These are phyloP conservation scores for Parsonsia alboflavescens DNA, from an alignment of 257 asterid species.

Conservation along the genomic window DNA sequence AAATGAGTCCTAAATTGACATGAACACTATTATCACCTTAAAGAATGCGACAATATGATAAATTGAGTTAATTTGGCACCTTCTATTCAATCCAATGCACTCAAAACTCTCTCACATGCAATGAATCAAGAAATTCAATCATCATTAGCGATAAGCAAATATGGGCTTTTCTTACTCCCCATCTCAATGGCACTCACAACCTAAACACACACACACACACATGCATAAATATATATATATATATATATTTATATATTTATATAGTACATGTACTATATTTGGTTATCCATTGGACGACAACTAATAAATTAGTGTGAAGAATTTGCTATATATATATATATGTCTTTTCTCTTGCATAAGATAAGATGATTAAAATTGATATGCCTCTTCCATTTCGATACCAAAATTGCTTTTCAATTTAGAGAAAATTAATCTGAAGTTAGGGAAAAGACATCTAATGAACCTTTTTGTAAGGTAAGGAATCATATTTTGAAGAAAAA, in stretches of 20 bases:
- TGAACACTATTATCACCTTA: background rate
- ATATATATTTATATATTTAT: no score
- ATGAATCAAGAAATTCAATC: background rate
- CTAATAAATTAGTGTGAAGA: background rate
- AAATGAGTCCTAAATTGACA: constrained; percentile 7
- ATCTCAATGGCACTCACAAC: background rate
- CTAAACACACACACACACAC: background rate
- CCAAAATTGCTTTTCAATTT: no score
- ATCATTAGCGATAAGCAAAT: background rate
- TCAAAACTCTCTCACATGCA: background rate
- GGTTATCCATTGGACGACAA: background rate
- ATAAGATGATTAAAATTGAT: no score
- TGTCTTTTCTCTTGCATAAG: no score
- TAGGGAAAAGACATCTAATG: no score
- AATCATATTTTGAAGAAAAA: no score
- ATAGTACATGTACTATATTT: background rate
- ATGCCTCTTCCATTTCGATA: no score
- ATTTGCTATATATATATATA: background rate
- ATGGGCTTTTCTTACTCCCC: background rate
- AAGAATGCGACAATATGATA: background rate
- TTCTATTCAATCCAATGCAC: background rate
- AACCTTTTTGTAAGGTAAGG: no score
- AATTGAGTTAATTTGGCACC: background rate
- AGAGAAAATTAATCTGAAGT: no score
- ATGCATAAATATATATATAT: no score